Evolutionary conservation across 306 rosid genomes (phyloP), one percentile per base, ranked within the genome.

Genomic region (Pyrus betulifolia): DNA sequence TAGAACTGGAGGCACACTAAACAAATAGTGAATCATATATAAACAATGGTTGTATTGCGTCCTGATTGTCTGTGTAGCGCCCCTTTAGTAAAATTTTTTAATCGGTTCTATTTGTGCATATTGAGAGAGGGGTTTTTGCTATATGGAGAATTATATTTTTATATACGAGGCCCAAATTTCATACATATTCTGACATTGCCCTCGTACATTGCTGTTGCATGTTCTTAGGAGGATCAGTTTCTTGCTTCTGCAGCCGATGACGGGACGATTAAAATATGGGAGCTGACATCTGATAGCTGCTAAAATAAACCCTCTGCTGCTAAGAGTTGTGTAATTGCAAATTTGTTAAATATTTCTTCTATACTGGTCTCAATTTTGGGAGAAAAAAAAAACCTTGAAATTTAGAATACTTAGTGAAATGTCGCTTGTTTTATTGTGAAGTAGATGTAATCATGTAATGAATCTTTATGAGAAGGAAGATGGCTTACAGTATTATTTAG

Each of bases 231-330:
- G 81, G 82, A 88, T 78, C 89, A 80, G 74, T 77, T 88, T 17
- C 89, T 96, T 70, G 99, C 97, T 78, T 91, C 97, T 58, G 91
- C 93, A 14, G 88, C 97, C 22, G 99, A 92, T 76, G 99, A 91
- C 42, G 99, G 97, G 72, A 86, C 90, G 5, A 78, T 96, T 81
- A 92, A 87, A 87, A 82, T 91, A 80, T 89, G 99, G 99, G 96
- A 91, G 89, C 87, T 91, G 87, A 87, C 78, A 64, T 77, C 97
- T 61, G 52, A 61, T 40, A 81, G 73, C 80, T 83, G 67, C 76
- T 54, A 67, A 76, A 59, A 25, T 14, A 31, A 66, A 27, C n/a
- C 4, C 21, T 2, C n/a, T 70, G 81, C 70, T 79, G 79, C 42
- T 76, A 25, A 30, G 21, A 69, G 63, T 7, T 79, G 78, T 81